These are phyloP conservation scores for Boletus smithii DNA, from an alignment of 1,284 basidiomycete genomes.

Conservation along the genomic window DNA sequence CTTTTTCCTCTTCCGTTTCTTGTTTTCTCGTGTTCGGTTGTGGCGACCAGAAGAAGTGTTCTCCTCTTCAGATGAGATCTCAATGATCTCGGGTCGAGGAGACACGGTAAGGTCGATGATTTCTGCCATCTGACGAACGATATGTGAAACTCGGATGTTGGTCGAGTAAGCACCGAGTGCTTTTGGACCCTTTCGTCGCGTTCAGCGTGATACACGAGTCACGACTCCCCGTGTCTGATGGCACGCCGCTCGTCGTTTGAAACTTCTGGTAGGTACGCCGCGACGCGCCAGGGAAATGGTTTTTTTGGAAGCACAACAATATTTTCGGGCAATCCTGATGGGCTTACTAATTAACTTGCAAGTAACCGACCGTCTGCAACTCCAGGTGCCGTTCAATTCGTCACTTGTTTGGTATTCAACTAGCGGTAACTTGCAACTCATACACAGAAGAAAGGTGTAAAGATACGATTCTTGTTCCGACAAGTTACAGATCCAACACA, in stretches of 20 bases:
- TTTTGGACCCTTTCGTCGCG: background rate
- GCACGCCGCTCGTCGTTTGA: no score
- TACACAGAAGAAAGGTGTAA: conserved; percentile 4
- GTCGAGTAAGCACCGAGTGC: background rate
- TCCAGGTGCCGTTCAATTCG: no score
- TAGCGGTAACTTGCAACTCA: no score
- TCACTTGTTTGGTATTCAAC: no score
- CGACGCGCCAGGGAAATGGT: no score
- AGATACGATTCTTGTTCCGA: background rate
- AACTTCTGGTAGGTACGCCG: no score
- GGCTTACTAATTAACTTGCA: no score
- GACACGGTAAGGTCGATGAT: conserved; percentile 33
- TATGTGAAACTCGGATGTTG: background rate
- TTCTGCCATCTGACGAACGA: conserved; percentile 25
- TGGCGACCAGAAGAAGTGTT: background rate
- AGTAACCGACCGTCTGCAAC: no score
- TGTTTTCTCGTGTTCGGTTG: conserved; percentile 12
- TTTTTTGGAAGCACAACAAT: no score
- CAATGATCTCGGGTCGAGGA: conserved; percentile 28
- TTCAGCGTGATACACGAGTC: background rate
- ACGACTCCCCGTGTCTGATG: background rate
- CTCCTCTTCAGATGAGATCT: conserved; percentile 29
- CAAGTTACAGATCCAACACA: conserved; percentile 7
- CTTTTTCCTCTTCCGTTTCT: conserved; percentile 20
- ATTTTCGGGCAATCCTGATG: no score